Conservation (phyloP, 139 green algal species). For the Microglena sp. region DNA sequence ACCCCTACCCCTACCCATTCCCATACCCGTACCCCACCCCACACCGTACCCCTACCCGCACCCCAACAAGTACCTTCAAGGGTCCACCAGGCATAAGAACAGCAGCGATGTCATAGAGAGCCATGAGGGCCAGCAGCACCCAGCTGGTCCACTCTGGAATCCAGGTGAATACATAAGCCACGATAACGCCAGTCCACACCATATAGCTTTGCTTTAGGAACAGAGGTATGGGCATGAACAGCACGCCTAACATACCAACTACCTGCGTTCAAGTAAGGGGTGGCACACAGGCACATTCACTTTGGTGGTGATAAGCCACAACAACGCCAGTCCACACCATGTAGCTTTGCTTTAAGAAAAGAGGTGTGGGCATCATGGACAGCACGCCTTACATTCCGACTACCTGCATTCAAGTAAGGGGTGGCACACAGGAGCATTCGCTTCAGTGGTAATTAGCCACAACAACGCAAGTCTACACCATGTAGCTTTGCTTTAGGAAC, state of each 20-base stretch:
- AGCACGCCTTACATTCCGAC: constrained; percentile 76
- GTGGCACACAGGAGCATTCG: too few species aligned
- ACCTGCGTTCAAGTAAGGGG: constrained; percentile 73
- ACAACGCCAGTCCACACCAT: constrained; percentile 73
- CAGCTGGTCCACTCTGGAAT: constrained; percentile 96
- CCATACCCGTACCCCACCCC: too few species aligned
- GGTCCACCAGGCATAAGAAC: constrained; percentile 85
- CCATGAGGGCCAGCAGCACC: constrained; percentile 86
- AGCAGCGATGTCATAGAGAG: constrained; percentile 88
- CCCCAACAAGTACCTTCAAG: constrained; percentile 37
- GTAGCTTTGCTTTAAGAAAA: constrained; percentile 74
- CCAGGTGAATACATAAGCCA: constrained; percentile 90
- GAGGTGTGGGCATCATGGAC: constrained; percentile 72
- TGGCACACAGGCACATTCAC: too few species aligned
- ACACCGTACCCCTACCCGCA: neutral
- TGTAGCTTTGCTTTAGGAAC: constrained; percentile 67
- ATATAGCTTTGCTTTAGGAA: constrained; percentile 73
- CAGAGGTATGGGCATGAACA: constrained; percentile 80
- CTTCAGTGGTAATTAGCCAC: constrained; percentile 73
- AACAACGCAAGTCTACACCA: constrained; percentile 57
- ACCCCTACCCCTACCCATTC: too few species aligned
- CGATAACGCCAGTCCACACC: constrained; percentile 68
- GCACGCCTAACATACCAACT: constrained; percentile 69
- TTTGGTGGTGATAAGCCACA: constrained; percentile 73
- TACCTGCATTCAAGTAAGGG: constrained; percentile 70